A percentile compares a stretch with the other conserved stretches of the same genome.
phyloP scores from a whole-genome alignment of 495 filamentous ascomycete species.

The Cercophora scortea region DNA sequence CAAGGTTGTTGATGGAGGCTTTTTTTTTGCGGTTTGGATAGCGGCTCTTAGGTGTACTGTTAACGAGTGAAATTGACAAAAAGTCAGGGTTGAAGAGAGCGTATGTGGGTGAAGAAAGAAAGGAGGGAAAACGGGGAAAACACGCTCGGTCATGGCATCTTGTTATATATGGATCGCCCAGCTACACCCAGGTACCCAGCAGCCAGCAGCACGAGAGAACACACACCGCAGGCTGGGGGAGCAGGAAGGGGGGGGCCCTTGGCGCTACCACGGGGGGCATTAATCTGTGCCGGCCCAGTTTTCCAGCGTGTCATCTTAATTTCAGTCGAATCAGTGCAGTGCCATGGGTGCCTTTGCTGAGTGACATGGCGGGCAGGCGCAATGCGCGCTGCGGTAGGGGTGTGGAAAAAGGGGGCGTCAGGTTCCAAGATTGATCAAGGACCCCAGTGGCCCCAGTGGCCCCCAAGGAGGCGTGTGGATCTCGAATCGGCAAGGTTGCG shows the following conservation, averaged over 20 bases:
- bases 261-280: too few relatives aligned
- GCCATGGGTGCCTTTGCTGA: too few relatives aligned
- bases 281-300: not conserved
- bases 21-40: conserved; percentile 1
- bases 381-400: not conserved
- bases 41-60: conserved; percentile 3
- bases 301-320: not conserved
- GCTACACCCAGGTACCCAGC: too few relatives aligned
- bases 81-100: conserved; percentile 43
- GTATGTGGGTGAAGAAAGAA: conserved; percentile 36
- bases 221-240: too few relatives aligned
- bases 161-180: conserved; percentile 29
- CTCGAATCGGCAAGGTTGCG: not conserved
- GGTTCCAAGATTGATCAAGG: too few relatives aligned
- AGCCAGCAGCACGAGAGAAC: too few relatives aligned
- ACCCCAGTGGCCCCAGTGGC: too few relatives aligned
- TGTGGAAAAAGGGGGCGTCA: conserved; percentile 5
- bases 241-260: too few relatives aligned
- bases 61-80: conserved; percentile 56
- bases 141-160: not conserved
- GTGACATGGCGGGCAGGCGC: too few relatives aligned
- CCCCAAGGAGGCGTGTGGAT: conserved; percentile 4
- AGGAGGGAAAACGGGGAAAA: conserved; percentile 24
- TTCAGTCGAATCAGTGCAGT: conserved; percentile 2
- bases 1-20: conserved; percentile 5